phyloP scores from a whole-genome alignment of 139 green algal species.

The Pleodorina starrii region DNA sequence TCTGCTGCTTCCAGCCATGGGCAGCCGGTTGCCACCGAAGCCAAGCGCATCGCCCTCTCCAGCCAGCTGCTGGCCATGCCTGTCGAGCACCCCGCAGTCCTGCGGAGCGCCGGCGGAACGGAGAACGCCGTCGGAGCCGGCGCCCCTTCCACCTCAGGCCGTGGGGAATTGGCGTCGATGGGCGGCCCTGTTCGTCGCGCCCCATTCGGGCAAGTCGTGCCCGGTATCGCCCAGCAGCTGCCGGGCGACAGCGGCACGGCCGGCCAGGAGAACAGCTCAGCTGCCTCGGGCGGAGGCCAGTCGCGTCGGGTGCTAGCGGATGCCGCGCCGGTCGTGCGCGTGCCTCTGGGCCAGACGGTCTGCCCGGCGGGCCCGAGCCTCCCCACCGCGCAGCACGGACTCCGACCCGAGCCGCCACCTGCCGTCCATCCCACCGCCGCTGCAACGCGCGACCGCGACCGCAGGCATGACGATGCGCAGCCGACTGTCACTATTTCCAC shows the following conservation, averaged over 20 bases:
- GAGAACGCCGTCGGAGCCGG: not conserved
- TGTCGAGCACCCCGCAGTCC: not conserved
- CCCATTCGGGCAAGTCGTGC: not conserved
- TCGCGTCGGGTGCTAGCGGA: not conserved
- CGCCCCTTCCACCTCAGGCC: not conserved
- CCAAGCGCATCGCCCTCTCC: no score
- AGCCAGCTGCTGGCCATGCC: not conserved
- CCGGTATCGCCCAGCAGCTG: not conserved
- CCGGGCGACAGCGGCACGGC: not conserved
- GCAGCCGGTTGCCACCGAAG: not conserved
- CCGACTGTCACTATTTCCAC: slow-evolving; percentile 79
- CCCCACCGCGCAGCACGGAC: no score
- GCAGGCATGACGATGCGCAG: slow-evolving; percentile 26
- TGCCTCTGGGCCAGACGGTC: not conserved
- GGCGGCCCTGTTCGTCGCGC: not conserved
- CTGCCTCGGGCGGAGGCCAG: not conserved
- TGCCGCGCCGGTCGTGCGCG: not conserved
- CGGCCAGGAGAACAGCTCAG: not conserved
- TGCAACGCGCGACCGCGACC: not conserved
- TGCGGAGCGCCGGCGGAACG: not conserved
- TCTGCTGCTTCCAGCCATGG: not conserved
- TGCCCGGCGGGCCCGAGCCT: not conserved
- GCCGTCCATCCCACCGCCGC: not conserved
- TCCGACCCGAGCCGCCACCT: not conserved
- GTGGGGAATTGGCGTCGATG: not conserved